Conservation (phyloP, 371 early-diverging fungal species). For the Entomophthora muscae region DNA sequence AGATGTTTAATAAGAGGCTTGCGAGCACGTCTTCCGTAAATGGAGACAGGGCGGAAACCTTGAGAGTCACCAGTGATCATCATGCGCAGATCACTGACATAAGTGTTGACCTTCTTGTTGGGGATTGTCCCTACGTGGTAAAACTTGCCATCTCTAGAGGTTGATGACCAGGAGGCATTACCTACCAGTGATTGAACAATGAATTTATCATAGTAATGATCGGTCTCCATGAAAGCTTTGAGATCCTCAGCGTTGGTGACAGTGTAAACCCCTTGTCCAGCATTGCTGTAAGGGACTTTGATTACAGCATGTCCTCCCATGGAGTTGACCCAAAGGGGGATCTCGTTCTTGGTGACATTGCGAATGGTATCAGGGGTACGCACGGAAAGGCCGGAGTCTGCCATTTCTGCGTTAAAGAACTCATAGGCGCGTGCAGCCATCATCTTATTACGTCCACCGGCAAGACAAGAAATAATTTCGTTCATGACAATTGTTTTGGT, state of each 20-base stretch:
- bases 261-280: slow-evolving; percentile 87
- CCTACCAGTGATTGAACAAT: slow-evolving; percentile 87
- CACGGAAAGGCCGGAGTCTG: slow-evolving; percentile 47
- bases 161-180: slow-evolving; percentile 78
- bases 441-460: slow-evolving; percentile 90
- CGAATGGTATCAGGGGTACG: slow-evolving; percentile 81
- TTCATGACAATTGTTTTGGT: slow-evolving; percentile 76
- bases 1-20: slow-evolving; percentile 51
- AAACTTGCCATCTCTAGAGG: slow-evolving; percentile 55
- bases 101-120: slow-evolving; percentile 73
- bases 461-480: slow-evolving; percentile 72
- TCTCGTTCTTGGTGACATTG: slow-evolving; percentile 69
- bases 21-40: slow-evolving; percentile 71
- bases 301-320: slow-evolving; percentile 87
- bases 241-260: slow-evolving; percentile 69
- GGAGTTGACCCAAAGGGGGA: slow-evolving; percentile 67
- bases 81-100: slow-evolving; percentile 74
- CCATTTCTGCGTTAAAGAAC: slow-evolving; percentile 67
- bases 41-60: slow-evolving; percentile 75
- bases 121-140: slow-evolving; percentile 90
- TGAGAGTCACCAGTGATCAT: slow-evolving; percentile 66
- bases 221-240: slow-evolving; percentile 48
- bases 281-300: slow-evolving; percentile 86
- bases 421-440: slow-evolving; percentile 91
- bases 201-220: slow-evolving; percentile 86